phyloP scores from a whole-genome alignment of 2,329 filamentous ascomycete species.

The Pleoardoris graminearum region DNA sequence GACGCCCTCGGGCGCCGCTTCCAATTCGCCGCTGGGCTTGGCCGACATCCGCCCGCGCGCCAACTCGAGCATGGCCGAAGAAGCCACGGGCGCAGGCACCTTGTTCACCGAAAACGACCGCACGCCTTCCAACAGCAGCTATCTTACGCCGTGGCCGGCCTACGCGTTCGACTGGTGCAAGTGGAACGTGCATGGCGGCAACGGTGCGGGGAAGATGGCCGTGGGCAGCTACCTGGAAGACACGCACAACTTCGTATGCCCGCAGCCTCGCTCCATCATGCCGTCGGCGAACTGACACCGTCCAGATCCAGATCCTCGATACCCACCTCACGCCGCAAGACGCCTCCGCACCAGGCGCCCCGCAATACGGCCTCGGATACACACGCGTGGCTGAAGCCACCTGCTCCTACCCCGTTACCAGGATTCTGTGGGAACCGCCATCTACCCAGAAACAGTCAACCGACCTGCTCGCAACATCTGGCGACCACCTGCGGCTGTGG shows the following conservation, averaged over 20 bases:
- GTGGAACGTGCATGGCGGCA: slow-evolving; percentile 73
- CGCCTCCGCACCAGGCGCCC: slow-evolving; percentile 68
- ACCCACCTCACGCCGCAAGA: slow-evolving; percentile 74
- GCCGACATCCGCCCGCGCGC: slow-evolving; percentile 88
- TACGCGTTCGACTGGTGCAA: slow-evolving; percentile 99
- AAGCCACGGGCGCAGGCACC: slow-evolving; percentile 61
- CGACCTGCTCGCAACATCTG: slow-evolving; percentile 90
- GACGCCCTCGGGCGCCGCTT: slow-evolving; percentile 61
- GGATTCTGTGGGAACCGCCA: slow-evolving; percentile 93
- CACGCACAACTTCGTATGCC: slow-evolving; percentile 90
- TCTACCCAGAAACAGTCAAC: slow-evolving; percentile 94
- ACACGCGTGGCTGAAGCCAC: slow-evolving; percentile 93
- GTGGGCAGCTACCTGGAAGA: slow-evolving; percentile 97
- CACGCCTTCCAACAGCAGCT: slow-evolving; percentile 79
- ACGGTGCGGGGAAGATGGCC: slow-evolving; percentile 87
- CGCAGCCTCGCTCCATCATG: not conserved
- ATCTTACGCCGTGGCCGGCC: slow-evolving; percentile 89
- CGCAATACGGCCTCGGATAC: slow-evolving; percentile 83
- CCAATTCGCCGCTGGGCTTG: slow-evolving; percentile 86
- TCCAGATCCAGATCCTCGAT: slow-evolving; percentile 93
- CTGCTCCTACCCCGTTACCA: slow-evolving; percentile 95
- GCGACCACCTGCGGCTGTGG: slow-evolving; percentile 92
- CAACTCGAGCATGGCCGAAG: slow-evolving; percentile 78
- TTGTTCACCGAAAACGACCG: slow-evolving; percentile 68
- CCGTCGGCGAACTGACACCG: slow-evolving; percentile 17